Conservation (phyloP, 2,329 filamentous ascomycete genomes). For the Xylaria digitata region DNA sequence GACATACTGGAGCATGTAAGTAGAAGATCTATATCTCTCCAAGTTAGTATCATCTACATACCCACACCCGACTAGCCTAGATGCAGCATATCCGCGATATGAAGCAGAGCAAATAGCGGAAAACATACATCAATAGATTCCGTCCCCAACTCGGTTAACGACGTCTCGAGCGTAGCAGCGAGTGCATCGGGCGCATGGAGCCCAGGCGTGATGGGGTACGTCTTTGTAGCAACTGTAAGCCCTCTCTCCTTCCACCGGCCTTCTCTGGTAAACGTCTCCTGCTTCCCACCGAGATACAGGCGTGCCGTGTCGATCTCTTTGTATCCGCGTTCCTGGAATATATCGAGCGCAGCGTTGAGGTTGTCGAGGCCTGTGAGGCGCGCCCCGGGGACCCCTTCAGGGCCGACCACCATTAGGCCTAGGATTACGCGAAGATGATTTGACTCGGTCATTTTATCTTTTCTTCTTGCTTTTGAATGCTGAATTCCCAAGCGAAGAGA, state of each 20-base stretch:
- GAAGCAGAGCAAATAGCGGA: not conserved
- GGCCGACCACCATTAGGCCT: slow-evolving; percentile 84
- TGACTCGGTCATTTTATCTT: slow-evolving; percentile 31
- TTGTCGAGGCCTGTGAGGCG: slow-evolving; percentile 75
- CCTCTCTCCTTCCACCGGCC: slow-evolving; percentile 82
- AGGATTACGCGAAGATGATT: slow-evolving; percentile 77
- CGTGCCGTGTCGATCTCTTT: slow-evolving; percentile 86
- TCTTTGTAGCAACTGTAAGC: slow-evolving; percentile 80
- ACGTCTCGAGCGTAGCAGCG: slow-evolving; percentile 70
- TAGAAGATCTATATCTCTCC: slow-evolving; percentile 68
- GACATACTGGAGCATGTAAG: slow-evolving; percentile 66
- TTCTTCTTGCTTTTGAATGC: too few relatives aligned
- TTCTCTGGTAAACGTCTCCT: slow-evolving; percentile 82
- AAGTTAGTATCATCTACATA: not conserved
- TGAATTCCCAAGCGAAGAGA: too few relatives aligned
- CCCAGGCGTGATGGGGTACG: slow-evolving; percentile 70
- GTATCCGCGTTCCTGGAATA: slow-evolving; percentile 80
- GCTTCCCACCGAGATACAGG: slow-evolving; percentile 76
- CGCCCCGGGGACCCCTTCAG: slow-evolving; percentile 72
- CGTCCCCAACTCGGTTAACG: slow-evolving; percentile 75
- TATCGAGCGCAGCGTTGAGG: slow-evolving; percentile 77
- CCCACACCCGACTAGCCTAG: too few relatives aligned
- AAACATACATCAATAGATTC: slow-evolving; percentile 73
- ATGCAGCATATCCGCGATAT: not conserved
- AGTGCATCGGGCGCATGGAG: slow-evolving; percentile 73